phyloP scores from a whole-genome alignment of 306 rosid species.

The Citrullus mucosospermus region DNA sequence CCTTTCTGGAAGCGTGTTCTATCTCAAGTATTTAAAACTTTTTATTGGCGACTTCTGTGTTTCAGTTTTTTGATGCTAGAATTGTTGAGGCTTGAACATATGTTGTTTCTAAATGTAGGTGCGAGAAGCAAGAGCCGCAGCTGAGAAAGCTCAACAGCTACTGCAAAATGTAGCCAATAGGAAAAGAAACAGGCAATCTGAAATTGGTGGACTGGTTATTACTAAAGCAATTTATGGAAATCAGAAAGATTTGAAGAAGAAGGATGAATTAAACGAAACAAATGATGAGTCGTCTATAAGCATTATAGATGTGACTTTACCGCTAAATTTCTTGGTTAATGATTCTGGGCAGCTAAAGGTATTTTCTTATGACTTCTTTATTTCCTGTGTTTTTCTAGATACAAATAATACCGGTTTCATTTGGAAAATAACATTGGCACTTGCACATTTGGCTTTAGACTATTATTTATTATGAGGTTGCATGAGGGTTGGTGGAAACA shows the following conservation, averaged over 20 bases:
- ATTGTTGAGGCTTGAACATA: background rate
- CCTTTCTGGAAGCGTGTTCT: background rate
- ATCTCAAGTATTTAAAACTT: background rate
- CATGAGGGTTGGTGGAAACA: background rate
- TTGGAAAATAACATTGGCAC: background rate
- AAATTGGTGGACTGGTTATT: constrained; percentile 61
- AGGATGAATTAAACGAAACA: constrained; percentile 29
- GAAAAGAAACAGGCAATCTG: constrained; percentile 68
- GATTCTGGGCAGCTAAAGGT: constrained; percentile 92
- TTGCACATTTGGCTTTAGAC: background rate
- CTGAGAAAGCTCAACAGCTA: constrained; percentile 85
- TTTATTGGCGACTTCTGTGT: background rate
- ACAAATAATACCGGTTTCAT: background rate
- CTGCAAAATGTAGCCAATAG: constrained; percentile 72
- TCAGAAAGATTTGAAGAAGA: constrained; percentile 32
- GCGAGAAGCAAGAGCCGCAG: constrained; percentile 59
- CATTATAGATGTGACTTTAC: constrained; percentile 67
- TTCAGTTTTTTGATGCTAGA: background rate
- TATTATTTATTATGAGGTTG: background rate
- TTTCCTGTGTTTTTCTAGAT: background rate
- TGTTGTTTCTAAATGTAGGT: constrained; percentile 30
- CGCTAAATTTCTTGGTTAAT: constrained; percentile 75
- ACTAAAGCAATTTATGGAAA: constrained; percentile 66
- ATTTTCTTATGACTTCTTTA: background rate
- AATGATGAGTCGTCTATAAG: constrained; percentile 37